Evolutionary conservation across 805 yeast species (phyloP), one percentile per base, ranked within the genome.

Genomic region (Wickerhamomyces strasburgensis): DNA sequence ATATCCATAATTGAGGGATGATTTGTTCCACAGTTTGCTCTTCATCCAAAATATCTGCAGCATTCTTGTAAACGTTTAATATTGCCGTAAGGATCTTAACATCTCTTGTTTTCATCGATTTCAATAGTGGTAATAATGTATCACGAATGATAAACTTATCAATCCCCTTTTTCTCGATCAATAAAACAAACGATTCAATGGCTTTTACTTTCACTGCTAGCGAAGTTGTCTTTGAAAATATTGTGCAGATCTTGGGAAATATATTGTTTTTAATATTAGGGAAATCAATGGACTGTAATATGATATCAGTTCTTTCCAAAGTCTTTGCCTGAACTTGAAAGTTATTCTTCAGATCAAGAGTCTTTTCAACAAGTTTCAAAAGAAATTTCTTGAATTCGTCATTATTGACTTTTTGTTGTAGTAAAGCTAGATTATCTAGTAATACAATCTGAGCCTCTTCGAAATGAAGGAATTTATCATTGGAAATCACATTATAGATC

Each of bases 161-260:
- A 36, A 88, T 68, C 5, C 77, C 71, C 42, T 78, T 78, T 15
- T 69, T 64, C 15, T 67, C 71, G 14, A 84, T 71, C 50, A 88
- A 60, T 32, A 63, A 52, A 11, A 73, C 68, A 48, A 88, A 78
- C 1, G 84, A 69, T 14, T 68, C 62, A 16, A 87, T 67, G 2
- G 93, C 75, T 13, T 75, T 69, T 14, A 82, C 64, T 52, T 93
- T 90, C 19, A 93, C 83, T 5, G 84, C 77, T 24, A 89, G 65
- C 19, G 93, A 77, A 0, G 89, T 85, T 1, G 98, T 93, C 31
- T 86, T 82, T 27, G 87, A 74, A 60, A 90, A 93, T 6, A 86
- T 71, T 31, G 70, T 72, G 31, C 86, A 73, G 14, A 87, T 65
- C 31, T 77, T 62, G 2, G 96, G 95, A 56, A 84, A 76, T n/a